Percentiles rank a stretch among this genome's conserved stretches.
phyloP scores from a whole-genome alignment of 139 green algal species.

The Deuterostichococcus epilithicus region DNA sequence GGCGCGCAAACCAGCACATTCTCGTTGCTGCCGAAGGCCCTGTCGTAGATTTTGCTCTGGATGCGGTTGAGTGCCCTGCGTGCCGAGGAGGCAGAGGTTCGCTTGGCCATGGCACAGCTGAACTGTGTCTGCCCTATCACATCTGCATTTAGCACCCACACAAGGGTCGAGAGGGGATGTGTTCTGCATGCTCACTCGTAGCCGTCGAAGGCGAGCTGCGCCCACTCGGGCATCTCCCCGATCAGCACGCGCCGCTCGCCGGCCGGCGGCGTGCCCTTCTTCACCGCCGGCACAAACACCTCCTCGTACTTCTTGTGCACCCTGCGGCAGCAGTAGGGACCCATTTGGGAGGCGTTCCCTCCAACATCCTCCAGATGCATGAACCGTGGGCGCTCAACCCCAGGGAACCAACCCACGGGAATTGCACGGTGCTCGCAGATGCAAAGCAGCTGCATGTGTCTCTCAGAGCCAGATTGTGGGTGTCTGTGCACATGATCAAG shows the following conservation, averaged over 20 bases:
- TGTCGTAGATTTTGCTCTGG: constrained; percentile 82
- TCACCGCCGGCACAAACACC: constrained; percentile 70
- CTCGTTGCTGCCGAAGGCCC: constrained; percentile 79
- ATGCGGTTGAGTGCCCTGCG: constrained; percentile 87
- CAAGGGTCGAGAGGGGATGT: neutral
- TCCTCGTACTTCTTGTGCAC: constrained; percentile 85
- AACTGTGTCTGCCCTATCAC: neutral
- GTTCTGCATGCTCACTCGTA: constrained; percentile 59
- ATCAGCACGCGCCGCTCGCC: constrained; percentile 68
- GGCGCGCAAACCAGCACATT: constrained; percentile 90
- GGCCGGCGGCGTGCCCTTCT: constrained; percentile 28
- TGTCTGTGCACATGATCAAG: too few species aligned
- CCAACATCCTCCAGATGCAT: too few species aligned
- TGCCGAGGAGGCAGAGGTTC: neutral
- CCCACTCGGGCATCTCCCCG: constrained; percentile 72
- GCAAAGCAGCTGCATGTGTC: too few species aligned
- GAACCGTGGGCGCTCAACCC: too few species aligned
- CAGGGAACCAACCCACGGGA: too few species aligned
- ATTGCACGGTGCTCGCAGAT: too few species aligned
- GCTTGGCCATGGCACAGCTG: neutral
- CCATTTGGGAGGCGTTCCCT: neutral
- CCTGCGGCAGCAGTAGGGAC: constrained; percentile 26
- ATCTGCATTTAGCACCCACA: neutral
- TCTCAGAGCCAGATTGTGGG: too few species aligned
- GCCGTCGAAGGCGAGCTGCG: constrained; percentile 81